Conservation (phyloP, 2,329 filamentous ascomycete species). For the Sporothrix globosa region DNA sequence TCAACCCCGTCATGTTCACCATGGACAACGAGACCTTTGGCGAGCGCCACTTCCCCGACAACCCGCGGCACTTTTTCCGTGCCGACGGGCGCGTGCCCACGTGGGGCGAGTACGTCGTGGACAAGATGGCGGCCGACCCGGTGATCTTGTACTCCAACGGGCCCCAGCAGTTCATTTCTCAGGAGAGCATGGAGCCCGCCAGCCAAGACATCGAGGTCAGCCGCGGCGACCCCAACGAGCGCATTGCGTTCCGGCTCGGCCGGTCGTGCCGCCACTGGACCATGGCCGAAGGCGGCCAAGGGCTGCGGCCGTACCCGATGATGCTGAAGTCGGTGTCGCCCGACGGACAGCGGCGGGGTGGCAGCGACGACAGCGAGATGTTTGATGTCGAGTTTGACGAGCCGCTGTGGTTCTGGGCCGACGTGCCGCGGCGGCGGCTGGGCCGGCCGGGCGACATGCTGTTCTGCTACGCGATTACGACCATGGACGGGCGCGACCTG, state of each 20-base stretch:
- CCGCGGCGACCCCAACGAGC: conserved; percentile 55
- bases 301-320: conserved; percentile 70
- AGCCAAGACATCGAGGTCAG: conserved; percentile 52
- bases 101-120: conserved; percentile 83
- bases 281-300: conserved; percentile 66
- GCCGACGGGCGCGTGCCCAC: conserved; percentile 66
- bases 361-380: conserved; percentile 59
- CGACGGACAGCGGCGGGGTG: conserved; percentile 62
- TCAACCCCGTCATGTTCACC: conserved; percentile 65
- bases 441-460: conserved; percentile 71
- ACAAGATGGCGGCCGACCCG: conserved; percentile 56
- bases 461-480: conserved; percentile 62
- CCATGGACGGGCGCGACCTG: conserved; percentile 51
- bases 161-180: conserved; percentile 56
- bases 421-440: conserved; percentile 68
- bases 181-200: conserved; percentile 64
- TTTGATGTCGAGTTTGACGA: conserved; percentile 73
- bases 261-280: conserved; percentile 84
- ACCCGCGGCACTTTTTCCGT: conserved; percentile 72
- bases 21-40: conserved; percentile 78
- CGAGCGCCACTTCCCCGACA: conserved; percentile 73
- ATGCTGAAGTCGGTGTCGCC: conserved; percentile 68
- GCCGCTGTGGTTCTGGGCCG: conserved; percentile 76
- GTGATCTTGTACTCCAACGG: conserved; percentile 53
- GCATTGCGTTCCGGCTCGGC: conserved; percentile 77